Evolutionary conservation across 225 moss, liverwort and hornwort species (phyloP).

Genomic region (Thuidium tamariscinum): DNA sequence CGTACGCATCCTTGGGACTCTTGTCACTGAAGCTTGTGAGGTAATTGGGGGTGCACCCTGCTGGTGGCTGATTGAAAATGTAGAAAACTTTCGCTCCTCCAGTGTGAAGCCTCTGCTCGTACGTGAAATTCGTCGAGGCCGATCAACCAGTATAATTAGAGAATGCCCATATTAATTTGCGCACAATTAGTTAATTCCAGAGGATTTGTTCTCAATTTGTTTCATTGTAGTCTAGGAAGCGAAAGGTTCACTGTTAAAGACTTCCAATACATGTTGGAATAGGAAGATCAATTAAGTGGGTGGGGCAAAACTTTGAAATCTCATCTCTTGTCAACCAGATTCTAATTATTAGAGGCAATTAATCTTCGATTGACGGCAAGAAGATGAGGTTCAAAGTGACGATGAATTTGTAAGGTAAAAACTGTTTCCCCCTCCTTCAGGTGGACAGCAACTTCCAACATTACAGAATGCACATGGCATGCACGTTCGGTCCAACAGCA

Average conservation of each 20-base stretch:
- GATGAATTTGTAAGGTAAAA: neutral
- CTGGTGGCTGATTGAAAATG: conserved; percentile 20
- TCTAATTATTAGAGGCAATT: neutral
- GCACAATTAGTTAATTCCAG: neutral
- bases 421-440: neutral
- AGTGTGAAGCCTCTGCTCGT: conserved; percentile 9
- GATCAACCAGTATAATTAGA: neutral
- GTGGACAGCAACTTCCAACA: neutral
- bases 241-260: neutral
- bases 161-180: neutral
- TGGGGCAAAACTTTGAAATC: neutral
- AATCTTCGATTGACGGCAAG: neutral
- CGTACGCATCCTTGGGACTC: conserved; percentile 3
- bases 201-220: neutral
- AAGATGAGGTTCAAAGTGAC: neutral
- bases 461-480: neutral
- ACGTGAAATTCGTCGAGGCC: neutral
- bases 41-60: conserved; percentile 11
- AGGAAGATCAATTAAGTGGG: neutral
- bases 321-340: neutral
- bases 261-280: neutral
- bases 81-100: conserved; percentile 13
- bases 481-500: too few species aligned
- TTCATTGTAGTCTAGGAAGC: neutral
- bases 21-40: neutral